Evolutionary conservation across 2,329 filamentous ascomycete species (phyloP).

Genomic region (Neophaeococcomyces aloes): DNA sequence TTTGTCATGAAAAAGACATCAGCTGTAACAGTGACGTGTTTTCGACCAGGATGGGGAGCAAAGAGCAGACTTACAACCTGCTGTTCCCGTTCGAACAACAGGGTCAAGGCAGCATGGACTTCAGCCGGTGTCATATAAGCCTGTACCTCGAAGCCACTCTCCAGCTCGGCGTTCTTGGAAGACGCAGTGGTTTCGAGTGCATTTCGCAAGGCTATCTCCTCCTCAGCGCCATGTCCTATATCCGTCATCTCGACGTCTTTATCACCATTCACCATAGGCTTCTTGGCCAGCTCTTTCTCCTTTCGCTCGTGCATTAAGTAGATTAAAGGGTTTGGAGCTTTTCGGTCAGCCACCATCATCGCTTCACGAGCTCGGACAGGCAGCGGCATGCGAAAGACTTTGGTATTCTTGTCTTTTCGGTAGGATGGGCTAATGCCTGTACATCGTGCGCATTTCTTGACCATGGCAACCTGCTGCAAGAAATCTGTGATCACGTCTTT

Average conservation of each 20-base stretch:
- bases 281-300: slow-evolving; percentile 28
- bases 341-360: slow-evolving; percentile 64
- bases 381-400: slow-evolving; percentile 77
- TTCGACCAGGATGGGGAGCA: slow-evolving; percentile 58
- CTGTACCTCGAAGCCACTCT: slow-evolving; percentile 43
- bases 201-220: slow-evolving; percentile 46
- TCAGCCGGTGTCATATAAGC: slow-evolving; percentile 74
- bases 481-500: slow-evolving; percentile 71
- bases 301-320: slow-evolving; percentile 42
- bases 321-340: slow-evolving; percentile 57
- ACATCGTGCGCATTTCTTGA: slow-evolving; percentile 59
- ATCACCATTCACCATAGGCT: slow-evolving; percentile 38
- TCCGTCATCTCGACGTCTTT: slow-evolving; percentile 35
- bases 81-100: slow-evolving; percentile 78
- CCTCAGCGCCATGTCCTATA: slow-evolving; percentile 44
- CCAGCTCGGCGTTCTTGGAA: slow-evolving; percentile 22
- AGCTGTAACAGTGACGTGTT: slow-evolving; percentile 49
- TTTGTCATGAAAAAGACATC: slow-evolving; percentile 93
- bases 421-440: slow-evolving; percentile 64
- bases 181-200: slow-evolving; percentile 26
- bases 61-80: slow-evolving; percentile 80
- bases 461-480: slow-evolving; percentile 58
- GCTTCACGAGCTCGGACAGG: slow-evolving; percentile 61
- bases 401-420: slow-evolving; percentile 81
- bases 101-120: slow-evolving; percentile 63